Percentiles rank a stretch among this genome's conserved stretches.
These are phyloP conservation scores for Prunus mume DNA, from an alignment of 306 rosid genomes.

Conservation along the genomic window DNA sequence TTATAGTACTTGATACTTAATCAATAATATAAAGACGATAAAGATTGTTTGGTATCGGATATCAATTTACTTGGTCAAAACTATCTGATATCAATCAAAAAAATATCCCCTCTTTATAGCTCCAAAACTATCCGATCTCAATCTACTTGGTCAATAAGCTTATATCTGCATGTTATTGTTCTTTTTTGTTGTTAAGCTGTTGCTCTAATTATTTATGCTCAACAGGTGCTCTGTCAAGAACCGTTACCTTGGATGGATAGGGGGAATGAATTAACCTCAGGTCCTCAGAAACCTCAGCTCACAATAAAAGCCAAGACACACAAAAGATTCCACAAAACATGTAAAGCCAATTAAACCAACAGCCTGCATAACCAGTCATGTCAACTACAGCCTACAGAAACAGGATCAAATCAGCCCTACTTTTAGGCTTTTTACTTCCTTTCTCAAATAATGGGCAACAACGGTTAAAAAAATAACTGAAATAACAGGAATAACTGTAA, in stretches of 20 bases:
- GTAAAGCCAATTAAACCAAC: constrained; percentile 17
- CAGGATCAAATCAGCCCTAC: constrained; percentile 22
- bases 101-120: no score
- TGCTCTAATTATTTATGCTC: neutral
- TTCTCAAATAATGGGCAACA: neutral
- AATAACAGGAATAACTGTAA: constrained; percentile 60
- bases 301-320: constrained; percentile 29
- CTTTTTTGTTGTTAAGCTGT: no score
- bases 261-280: constrained; percentile 20
- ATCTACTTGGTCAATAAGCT: no score
- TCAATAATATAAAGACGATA: no score
- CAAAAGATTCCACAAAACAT: constrained; percentile 41
- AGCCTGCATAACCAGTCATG: constrained; percentile 38
- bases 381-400: constrained; percentile 25
- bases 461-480: constrained; percentile 35
- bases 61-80: no score
- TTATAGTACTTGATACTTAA: no score
- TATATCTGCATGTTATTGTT: no score
- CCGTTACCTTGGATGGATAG: constrained; percentile 6
- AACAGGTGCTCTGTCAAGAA: neutral
- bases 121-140: no score
- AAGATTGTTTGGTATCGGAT: no score
- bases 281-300: neutral
- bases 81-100: no score
- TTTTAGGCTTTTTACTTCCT: constrained; percentile 23